These are phyloP conservation scores for Rhynchosporium secalis DNA, from an alignment of 2,329 filamentous ascomycete species.

Conservation along the genomic window DNA sequence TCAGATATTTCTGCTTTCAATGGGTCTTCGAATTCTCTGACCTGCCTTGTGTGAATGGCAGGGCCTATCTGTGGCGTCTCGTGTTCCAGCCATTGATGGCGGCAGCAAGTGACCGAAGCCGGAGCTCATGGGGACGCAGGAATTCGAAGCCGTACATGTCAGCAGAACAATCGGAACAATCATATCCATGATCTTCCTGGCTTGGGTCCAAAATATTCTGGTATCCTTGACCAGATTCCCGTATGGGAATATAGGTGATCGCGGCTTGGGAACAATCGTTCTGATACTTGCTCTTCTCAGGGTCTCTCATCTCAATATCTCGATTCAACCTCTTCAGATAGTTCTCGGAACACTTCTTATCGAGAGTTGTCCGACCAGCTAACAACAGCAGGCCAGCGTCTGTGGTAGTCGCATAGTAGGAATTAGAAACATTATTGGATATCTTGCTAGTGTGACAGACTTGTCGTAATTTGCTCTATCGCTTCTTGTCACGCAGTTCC, in stretches of 20 bases:
- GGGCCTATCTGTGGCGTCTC: conserved; percentile 51
- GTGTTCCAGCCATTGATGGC: conserved; percentile 56
- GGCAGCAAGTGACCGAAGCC: conserved; percentile 51
- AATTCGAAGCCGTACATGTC: conserved; percentile 50
- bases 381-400: conserved; percentile 39
- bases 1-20: conserved; percentile 52
- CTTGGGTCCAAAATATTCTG: conserved; percentile 49
- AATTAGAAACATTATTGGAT: conserved; percentile 39
- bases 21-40: conserved; percentile 54
- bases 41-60: conserved; percentile 55
- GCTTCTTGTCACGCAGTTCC: conserved; percentile 25
- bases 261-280: conserved; percentile 17
- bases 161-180: conserved; percentile 51
- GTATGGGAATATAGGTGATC: conserved; percentile 1
- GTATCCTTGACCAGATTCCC: conserved; percentile 13
- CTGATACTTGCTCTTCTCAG: conserved; percentile 29
- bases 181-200: conserved; percentile 43
- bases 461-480: conserved; percentile 19
- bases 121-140: conserved; percentile 50
- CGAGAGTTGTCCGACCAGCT: conserved; percentile 36
- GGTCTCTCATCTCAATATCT: conserved; percentile 36
- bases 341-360: conserved; percentile 38
- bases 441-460: conserved; percentile 34
- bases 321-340: conserved; percentile 40
- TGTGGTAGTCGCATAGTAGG: conserved; percentile 38